Evolutionary conservation across 768 basidiomycete species (phyloP), one percentile per base, ranked within the genome.

Genomic region (Sarcomyxa edulis): DNA sequence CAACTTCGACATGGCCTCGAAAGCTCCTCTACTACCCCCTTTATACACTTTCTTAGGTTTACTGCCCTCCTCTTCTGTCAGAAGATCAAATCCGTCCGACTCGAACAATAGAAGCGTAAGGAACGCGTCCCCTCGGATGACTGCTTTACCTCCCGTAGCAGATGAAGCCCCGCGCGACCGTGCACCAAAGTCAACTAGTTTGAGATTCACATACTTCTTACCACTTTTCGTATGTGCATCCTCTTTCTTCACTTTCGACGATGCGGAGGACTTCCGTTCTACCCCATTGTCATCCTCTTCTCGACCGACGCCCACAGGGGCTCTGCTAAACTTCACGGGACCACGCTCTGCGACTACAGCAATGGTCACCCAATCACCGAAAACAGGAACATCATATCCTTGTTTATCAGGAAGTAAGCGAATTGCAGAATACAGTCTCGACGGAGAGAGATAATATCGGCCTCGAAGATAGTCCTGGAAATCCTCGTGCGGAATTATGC

Each of bases 311-410:
- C 71, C 55, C 14, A 83, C 76, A 34, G 84, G 84, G 21, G 83
- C 80, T 41, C 72, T 75, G 32, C 72, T 88, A 48, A 81, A 74
- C 46, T 76, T 80, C 53, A 94, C 66, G 6, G 81, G 83, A 3
- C 91, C 83, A 15, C 92, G 78, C 56, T 95, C 91, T 2, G 93
- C 95, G 10, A 99, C 81, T 4, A 98, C 94, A 2, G 91, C 95
- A 32, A 99, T 89, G 5, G 93, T 94, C 28, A 97, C 74, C 87
- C 91, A 98, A 58, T 98, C 96, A 2, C 88, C 88, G 5, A 78
- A 76, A 2, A 97, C 82, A 7, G 95, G 94, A 1, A 99, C 76
- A 31, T 97, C 93, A 56, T 92, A 95, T 12, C 80, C 82, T 41
- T 85, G 80, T 47, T 86, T 84, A 53, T 87, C 79, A 0, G 84